Evolutionary conservation across 306 rosid genomes (phyloP), one percentile per base, ranked within the genome.

Genomic region (Prunus dulcis): DNA sequence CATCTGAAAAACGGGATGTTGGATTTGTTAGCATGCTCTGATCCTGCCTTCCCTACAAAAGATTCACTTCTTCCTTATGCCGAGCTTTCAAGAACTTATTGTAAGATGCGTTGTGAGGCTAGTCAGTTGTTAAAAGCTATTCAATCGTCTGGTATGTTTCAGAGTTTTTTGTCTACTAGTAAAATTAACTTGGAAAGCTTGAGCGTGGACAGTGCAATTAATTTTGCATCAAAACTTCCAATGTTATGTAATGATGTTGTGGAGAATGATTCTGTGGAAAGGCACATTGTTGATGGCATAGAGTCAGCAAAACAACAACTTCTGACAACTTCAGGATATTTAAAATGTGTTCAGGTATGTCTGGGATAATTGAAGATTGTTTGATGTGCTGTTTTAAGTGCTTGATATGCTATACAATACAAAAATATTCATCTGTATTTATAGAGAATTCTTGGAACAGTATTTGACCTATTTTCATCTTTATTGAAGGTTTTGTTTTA

Each of bases 311-410:
- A 89, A 82, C 98, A 90, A 82, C 90, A 90, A 62, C 96, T 95
- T 74, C 57, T 95, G 87, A 85, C 98, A 30, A 95, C 97, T 62
- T 88, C 97, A 14, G 97, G 98, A 61, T 95, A 92, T 84, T 88
- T 95, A 69, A 95, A 95, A 86, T 95, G 98, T 84, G 98, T 95
- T 69, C 97, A 95, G 98, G 98, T 95, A 87, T 81, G 77, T 71
- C 76, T 76, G 34, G 69, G 73, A 66, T 32, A 55, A 58, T 47
- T 5, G 25, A 9, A 53, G 71, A 34, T 67, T 83, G 65, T 70
- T 38, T 75, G 12, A 73, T 56, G 11, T 23, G 30, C 28, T 72
- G 23, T 53, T 57, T 7, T 57, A 41, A 25, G 67, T 69, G 56
- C 38, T 68, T 46, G 56, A 68, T 68, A 47, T 46, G 61, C 47